These are phyloP conservation scores for Elasticomyces elasticus DNA, from an alignment of 495 filamentous ascomycete species.

Conservation along the genomic window DNA sequence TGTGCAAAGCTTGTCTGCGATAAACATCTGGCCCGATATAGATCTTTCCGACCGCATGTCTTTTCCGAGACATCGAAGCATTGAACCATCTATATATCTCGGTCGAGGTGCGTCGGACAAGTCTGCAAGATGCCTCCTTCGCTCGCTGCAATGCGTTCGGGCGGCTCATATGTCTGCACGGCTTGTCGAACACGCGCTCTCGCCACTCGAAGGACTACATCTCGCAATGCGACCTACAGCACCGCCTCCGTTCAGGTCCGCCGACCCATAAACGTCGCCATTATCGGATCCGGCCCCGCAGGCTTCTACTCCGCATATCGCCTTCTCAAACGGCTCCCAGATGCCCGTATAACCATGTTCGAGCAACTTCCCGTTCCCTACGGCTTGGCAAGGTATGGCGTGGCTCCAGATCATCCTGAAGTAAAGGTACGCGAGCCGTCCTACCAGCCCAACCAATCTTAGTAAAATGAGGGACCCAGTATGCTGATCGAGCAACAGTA, in stretches of 20 bases:
- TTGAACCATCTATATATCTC: too few species aligned
- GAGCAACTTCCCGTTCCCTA: constrained; percentile 87
- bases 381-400: constrained; percentile 83
- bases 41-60: too few species aligned
- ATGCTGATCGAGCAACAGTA: constrained; percentile 29
- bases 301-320: constrained; percentile 91
- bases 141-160: too few species aligned
- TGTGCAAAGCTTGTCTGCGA: too few species aligned
- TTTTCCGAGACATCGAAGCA: too few species aligned
- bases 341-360: constrained; percentile 86
- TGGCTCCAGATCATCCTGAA: constrained; percentile 94
- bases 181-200: not conserved
- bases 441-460: too few species aligned
- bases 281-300: constrained; percentile 90
- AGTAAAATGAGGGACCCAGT: too few species aligned
- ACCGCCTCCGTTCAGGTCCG: constrained; percentile 24
- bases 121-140: too few species aligned
- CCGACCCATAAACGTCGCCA: constrained; percentile 63
- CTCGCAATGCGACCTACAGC: constrained; percentile 3
- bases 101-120: too few species aligned
- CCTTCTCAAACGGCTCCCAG: constrained; percentile 59
- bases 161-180: not conserved
- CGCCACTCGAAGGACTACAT: not conserved
- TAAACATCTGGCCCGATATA: too few species aligned
- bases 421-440: constrained; percentile 61